Percentiles rank a stretch among this genome's conserved stretches.
Evolutionary conservation across 2,329 filamentous ascomycete genomes (phyloP).

Genomic region (Aspergillus tanneri): DNA sequence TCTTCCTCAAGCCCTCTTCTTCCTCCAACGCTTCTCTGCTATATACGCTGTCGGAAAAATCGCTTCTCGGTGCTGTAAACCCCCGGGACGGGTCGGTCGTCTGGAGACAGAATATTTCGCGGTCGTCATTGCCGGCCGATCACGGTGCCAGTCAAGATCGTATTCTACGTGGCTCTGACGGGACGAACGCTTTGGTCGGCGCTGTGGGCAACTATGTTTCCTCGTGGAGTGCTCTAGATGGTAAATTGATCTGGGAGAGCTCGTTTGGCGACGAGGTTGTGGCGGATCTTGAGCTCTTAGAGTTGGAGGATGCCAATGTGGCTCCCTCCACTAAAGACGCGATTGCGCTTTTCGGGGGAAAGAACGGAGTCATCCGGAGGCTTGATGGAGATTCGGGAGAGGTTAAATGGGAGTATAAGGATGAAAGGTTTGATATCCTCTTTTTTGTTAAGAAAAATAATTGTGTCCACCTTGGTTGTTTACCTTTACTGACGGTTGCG

Average conservation of each 20-base stretch:
- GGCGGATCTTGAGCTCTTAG: conserved; percentile 67
- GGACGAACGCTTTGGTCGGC: conserved; percentile 73
- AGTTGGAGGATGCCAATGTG: conserved; percentile 59
- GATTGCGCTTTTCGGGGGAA: conserved; percentile 63
- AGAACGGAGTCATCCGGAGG: conserved; percentile 61
- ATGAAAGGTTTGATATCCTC: conserved; percentile 50
- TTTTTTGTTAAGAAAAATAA: background rate
- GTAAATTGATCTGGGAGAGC: conserved; percentile 73
- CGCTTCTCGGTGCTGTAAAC: conserved; percentile 82
- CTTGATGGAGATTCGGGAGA: conserved; percentile 71
- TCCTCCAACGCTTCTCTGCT: conserved; percentile 83
- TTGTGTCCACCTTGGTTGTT: background rate
- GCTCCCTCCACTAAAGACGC: conserved; percentile 58
- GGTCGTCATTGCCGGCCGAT: conserved; percentile 33
- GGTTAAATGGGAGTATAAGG: conserved; percentile 75
- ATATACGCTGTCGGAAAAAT: conserved; percentile 84
- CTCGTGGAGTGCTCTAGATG: conserved; percentile 80
- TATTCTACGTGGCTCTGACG: conserved; percentile 70
- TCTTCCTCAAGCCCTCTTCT: conserved; percentile 85
- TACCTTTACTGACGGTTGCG: conserved; percentile 20
- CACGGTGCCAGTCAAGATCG: conserved; percentile 20
- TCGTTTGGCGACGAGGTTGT: conserved; percentile 52
- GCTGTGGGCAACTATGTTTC: conserved; percentile 69
- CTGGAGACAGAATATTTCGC: conserved; percentile 77
- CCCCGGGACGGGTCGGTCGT: conserved; percentile 79